These are phyloP conservation scores for Thyridium curvatum DNA, from an alignment of 2,329 filamentous ascomycete genomes.

Conservation along the genomic window DNA sequence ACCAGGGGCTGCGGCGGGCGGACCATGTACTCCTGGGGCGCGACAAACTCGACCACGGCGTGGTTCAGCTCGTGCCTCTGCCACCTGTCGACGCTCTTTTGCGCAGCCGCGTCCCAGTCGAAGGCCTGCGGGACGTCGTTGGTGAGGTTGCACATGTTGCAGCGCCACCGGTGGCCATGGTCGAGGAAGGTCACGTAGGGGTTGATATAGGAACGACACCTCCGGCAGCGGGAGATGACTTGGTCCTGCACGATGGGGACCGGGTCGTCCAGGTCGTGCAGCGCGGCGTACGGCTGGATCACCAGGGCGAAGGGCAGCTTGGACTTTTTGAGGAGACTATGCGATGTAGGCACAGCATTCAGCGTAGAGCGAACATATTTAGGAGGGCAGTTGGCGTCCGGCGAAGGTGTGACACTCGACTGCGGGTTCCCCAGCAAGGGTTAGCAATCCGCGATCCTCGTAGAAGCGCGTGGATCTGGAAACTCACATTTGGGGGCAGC, in stretches of 20 bases:
- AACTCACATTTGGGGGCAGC: slow-evolving; percentile 81
- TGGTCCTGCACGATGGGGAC: slow-evolving; percentile 93
- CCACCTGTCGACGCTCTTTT: slow-evolving; percentile 90
- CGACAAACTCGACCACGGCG: slow-evolving; percentile 94
- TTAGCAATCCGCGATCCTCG: not conserved
- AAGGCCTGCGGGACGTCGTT: slow-evolving; percentile 99
- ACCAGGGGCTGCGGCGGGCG: slow-evolving; percentile 91
- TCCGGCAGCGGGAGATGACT: slow-evolving; percentile 91
- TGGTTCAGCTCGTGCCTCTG: slow-evolving; percentile 90
- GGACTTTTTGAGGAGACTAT: slow-evolving; percentile 92
- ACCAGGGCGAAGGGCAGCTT: slow-evolving; percentile 92
- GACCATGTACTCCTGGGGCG: slow-evolving; percentile 99
- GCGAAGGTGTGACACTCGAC: slow-evolving; percentile 87
- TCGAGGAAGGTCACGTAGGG: slow-evolving; percentile 95
- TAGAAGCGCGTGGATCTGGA: not conserved
- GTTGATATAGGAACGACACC: slow-evolving; percentile 96
- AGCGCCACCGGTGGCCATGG: slow-evolving; percentile 95
- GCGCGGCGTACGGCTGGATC: slow-evolving; percentile 88
- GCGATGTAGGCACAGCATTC: slow-evolving; percentile 87
- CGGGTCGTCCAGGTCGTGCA: slow-evolving; percentile 87
- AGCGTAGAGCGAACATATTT: slow-evolving; percentile 95
- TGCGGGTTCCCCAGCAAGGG: slow-evolving; percentile 24
- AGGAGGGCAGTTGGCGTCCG: slow-evolving; percentile 81
- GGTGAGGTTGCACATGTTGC: slow-evolving; percentile 98
- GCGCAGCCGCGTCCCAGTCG: slow-evolving; percentile 90